Conservation (phyloP, 2,329 filamentous ascomycete species). For the Fusarium marasasianum region DNA sequence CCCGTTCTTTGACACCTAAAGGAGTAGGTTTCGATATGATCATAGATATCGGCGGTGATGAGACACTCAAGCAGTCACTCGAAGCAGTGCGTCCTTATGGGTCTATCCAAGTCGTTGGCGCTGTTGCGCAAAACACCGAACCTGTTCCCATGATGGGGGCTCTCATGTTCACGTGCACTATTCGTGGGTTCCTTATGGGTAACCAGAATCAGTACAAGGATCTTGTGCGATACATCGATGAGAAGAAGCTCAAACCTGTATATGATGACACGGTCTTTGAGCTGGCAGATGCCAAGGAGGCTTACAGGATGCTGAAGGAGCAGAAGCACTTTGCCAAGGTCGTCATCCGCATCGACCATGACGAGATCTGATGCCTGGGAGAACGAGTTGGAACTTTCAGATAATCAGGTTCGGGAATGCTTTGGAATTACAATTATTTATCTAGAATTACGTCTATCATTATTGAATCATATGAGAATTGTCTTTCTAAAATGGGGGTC, state of each 20-base stretch:
- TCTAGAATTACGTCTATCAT: not conserved
- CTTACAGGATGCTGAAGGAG: slow-evolving; percentile 45
- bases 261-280: slow-evolving; percentile 46
- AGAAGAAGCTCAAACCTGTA: slow-evolving; percentile 44
- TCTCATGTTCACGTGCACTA: slow-evolving; percentile 41
- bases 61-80: slow-evolving; percentile 66
- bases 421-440: not conserved
- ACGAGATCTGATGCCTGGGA: accelerated
- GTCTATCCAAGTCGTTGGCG: slow-evolving; percentile 46
- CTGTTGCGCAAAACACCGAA: slow-evolving; percentile 38
- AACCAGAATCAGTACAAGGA: slow-evolving; percentile 43
- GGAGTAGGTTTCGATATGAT: slow-evolving; percentile 68
- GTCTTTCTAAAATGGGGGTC: not conserved
- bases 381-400: not conserved
- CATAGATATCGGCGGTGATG: slow-evolving; percentile 72
- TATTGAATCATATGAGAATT: not conserved
- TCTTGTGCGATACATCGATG: slow-evolving; percentile 46
- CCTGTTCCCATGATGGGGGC: slow-evolving; percentile 39
- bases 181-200: slow-evolving; percentile 44
- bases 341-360: slow-evolving; percentile 43
- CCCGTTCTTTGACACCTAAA: slow-evolving; percentile 57
- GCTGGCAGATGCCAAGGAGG: slow-evolving; percentile 45
- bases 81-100: slow-evolving; percentile 56
- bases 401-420: accelerated
- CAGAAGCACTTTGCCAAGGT: slow-evolving; percentile 52